Evolutionary conservation across 352 stramenopile genomes (phyloP).

Genomic region (Phytophthora aleatoria): DNA sequence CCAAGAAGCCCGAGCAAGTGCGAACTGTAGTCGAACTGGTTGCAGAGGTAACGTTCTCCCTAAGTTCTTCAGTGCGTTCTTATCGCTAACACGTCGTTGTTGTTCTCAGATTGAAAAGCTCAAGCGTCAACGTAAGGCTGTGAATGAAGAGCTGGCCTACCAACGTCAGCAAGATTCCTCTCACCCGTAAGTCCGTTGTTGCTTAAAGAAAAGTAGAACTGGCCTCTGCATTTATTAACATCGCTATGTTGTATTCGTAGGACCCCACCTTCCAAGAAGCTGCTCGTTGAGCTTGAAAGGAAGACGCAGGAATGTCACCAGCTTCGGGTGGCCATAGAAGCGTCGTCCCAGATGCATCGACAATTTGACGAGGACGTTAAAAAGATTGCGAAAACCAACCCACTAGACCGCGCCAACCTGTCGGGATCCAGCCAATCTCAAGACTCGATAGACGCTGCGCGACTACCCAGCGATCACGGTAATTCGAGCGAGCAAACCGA

Average conservation of each 20-base stretch:
- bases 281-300: constrained; percentile 13
- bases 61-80: not conserved
- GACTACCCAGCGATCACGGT: constrained; percentile 8
- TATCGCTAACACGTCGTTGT: not conserved
- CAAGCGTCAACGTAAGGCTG: constrained; percentile 2
- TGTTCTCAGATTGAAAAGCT: constrained; percentile 18
- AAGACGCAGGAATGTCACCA: not conserved
- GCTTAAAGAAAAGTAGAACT: not conserved
- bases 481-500: constrained; percentile 35
- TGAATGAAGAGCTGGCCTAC: constrained; percentile 7
- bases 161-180: constrained; percentile 6
- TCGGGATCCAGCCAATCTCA: constrained; percentile 40
- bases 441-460: constrained; percentile 30
- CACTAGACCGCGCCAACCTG: not conserved
- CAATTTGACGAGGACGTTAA: not conserved
- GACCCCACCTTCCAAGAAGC: constrained; percentile 26
- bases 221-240: too few species aligned
- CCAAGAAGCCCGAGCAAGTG: constrained; percentile 19
- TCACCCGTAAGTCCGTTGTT: constrained; percentile 15
- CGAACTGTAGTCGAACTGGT: constrained; percentile 22
- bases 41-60: constrained; percentile 15
- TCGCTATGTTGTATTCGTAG: constrained; percentile 4
- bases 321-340: not conserved
- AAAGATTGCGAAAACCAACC: constrained; percentile 2
- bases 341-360: not conserved